Evolutionary conservation across 345 rosid species (phyloP).

Genomic region (Hibiscus trionum): DNA sequence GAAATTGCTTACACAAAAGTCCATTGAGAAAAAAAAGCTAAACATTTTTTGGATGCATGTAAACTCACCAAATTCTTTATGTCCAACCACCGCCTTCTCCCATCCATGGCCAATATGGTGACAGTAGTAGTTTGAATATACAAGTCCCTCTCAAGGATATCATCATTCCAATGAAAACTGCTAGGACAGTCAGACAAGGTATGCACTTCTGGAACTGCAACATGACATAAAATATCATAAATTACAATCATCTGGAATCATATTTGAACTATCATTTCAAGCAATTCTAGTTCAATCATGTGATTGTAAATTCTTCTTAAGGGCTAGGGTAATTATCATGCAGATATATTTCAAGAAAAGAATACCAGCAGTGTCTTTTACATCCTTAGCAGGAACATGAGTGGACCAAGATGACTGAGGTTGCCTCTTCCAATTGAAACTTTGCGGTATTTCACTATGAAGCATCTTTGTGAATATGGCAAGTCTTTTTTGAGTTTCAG

Average conservation of each 20-base stretch:
- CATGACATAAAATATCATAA: conserved; percentile 6
- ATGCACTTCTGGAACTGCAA: conserved; percentile 53
- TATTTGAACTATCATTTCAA: background rate
- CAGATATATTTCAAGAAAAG: background rate
- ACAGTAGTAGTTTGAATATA: conserved; percentile 71
- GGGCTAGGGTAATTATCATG: background rate
- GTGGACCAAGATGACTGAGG: conserved; percentile 36
- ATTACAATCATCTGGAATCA: background rate
- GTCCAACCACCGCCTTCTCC: conserved; percentile 97
- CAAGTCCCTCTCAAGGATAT: conserved; percentile 87
- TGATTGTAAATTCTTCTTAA: background rate
- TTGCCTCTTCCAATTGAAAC: conserved; percentile 61
- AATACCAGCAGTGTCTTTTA: conserved; percentile 34
- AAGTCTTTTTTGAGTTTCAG: conserved; percentile 55
- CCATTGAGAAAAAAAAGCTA: background rate
- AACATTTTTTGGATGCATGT: background rate
- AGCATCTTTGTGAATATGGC: conserved; percentile 70
- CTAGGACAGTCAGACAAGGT: conserved; percentile 43
- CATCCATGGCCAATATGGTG: conserved; percentile 98
- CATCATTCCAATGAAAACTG: conserved; percentile 68
- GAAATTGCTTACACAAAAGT: background rate
- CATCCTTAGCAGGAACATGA: conserved; percentile 35
- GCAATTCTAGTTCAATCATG: background rate
- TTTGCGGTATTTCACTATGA: conserved; percentile 68
- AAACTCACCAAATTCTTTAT: conserved; percentile 66